Evolutionary conservation across 495 filamentous ascomycete species (phyloP).

Genomic region (Aspergillus asperescens): DNA sequence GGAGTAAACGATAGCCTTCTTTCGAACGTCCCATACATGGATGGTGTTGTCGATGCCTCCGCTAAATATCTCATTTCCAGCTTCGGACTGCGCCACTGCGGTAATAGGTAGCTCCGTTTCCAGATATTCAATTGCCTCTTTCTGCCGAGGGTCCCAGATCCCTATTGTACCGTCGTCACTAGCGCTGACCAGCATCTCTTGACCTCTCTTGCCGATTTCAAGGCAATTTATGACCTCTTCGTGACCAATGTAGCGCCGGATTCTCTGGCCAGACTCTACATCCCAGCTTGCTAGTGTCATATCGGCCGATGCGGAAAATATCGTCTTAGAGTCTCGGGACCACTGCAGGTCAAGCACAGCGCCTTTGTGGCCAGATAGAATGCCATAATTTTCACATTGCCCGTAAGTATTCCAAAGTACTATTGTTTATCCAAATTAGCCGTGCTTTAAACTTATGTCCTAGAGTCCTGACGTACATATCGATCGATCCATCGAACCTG

Average conservation of each 20-base stretch:
- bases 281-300: conserved; percentile 94
- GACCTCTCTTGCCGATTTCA: conserved; percentile 80
- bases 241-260: conserved; percentile 87
- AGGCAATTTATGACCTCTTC: conserved; percentile 90
- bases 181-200: conserved; percentile 81
- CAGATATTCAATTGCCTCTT: conserved; percentile 79
- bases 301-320: conserved; percentile 93
- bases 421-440: conserved; percentile 27
- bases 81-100: conserved; percentile 81
- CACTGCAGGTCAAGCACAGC: conserved; percentile 90
- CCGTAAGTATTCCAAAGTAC: conserved; percentile 92
- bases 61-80: conserved; percentile 91
- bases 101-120: conserved; percentile 92
- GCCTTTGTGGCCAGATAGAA: conserved; percentile 80
- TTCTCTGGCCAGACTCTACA: conserved; percentile 75
- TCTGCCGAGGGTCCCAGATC: conserved; percentile 94
- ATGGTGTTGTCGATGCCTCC: conserved; percentile 97
- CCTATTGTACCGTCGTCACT: conserved; percentile 92
- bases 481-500: conserved; percentile 88
- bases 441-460: background rate
- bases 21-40: conserved; percentile 93
- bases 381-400: conserved; percentile 87
- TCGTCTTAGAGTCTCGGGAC: conserved; percentile 84
- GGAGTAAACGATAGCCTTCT: conserved; percentile 78
- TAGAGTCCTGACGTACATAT: conserved; percentile 58